Base-by-base conservation (phyloP, 1,284 basidiomycete species). In the Cutaneotrichosporon sp. region DNA sequence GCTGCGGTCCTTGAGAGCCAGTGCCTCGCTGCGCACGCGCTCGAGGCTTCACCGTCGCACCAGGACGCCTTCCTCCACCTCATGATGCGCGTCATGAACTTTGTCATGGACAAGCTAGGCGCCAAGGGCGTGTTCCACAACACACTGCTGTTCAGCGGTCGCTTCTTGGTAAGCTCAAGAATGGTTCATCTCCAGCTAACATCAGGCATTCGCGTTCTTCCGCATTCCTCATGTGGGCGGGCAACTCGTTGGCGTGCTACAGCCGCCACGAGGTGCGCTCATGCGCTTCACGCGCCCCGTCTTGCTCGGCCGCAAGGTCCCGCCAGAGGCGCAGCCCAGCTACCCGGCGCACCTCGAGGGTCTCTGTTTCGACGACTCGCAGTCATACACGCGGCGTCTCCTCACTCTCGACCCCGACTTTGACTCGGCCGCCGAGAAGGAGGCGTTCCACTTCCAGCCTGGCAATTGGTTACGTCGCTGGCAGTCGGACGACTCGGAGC, bases 91-190 rank as follows among this genome's bases (percentile, higher is more conserved):
- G 74, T 82, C 31, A 76, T 84, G 72, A 76, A 68, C 16, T 84
- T 82, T 66, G 83, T 83, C 3, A 81, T 84, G 72, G 80, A 80
- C 47, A 84, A 84, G 72, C 76, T 84, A 0, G 83, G 83, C 9
- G 82, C 82, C 22, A 83, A 83, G 69, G 83, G 82, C 60, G 82
- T 84, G 13, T 84, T 83, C 73, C 83, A 83, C 65, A 84, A 84
- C 68, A 84, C 82, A 6, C 74, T 84, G 31, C 73, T 82, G 36
- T 84, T 84, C 72, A 80, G 81, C 16, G 82, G 83, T 2, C 73
- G 69, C 69, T 83, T 77, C 73, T 81, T 70, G 78, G 79, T 81
- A 51, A 65, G 75, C 66, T 21, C 3, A 26, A 26, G 26, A 26
- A 26, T 3, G 26, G 11, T 16, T 16, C 26, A 10, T 5, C 4